Conservation (phyloP, 805 yeast genomes). For the Saccharomyces mikatae region DNA sequence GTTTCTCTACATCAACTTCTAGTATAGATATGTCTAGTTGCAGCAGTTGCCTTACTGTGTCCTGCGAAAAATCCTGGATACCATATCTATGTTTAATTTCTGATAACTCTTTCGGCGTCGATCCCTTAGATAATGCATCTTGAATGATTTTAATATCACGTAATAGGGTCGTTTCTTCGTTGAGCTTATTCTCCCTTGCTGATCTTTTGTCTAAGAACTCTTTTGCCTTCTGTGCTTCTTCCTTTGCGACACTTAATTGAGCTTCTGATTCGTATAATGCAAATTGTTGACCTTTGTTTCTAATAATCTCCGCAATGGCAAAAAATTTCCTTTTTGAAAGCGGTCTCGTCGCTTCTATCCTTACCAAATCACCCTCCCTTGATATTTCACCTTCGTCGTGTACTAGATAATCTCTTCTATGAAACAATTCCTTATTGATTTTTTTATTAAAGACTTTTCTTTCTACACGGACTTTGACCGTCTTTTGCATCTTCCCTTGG, state of each 20-base stretch:
- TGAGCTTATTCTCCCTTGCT: constrained; percentile 20
- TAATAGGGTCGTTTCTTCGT: constrained; percentile 22
- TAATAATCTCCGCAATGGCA: constrained; percentile 86
- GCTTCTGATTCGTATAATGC: constrained; percentile 71
- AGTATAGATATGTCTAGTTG: constrained; percentile 33
- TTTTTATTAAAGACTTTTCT: constrained; percentile 62
- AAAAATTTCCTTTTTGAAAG: constrained; percentile 73
- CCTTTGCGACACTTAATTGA: constrained; percentile 53
- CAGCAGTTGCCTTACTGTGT: constrained; percentile 30
- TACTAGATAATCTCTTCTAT: constrained; percentile 76
- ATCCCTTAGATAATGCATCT: constrained; percentile 26
- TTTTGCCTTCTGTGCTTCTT: constrained; percentile 50
- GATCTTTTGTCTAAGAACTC: constrained; percentile 48
- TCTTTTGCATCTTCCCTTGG: constrained; percentile 93
- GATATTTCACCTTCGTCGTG: constrained; percentile 91
- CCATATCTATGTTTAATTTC: constrained; percentile 40
- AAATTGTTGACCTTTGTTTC: constrained; percentile 86
- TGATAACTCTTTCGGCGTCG: constrained; percentile 33
- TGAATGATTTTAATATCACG: constrained; percentile 24
- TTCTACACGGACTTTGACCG: constrained; percentile 86
- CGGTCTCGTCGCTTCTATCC: constrained; percentile 86
- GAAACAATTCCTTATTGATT: constrained; percentile 67
- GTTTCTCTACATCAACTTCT: constrained; percentile 21
- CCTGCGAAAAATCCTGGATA: constrained; percentile 41
- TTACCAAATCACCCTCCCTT: constrained; percentile 90